Evolutionary conservation across 192 early-diverging fungal species (phyloP).

Genomic region (Coemansia aciculifera): DNA sequence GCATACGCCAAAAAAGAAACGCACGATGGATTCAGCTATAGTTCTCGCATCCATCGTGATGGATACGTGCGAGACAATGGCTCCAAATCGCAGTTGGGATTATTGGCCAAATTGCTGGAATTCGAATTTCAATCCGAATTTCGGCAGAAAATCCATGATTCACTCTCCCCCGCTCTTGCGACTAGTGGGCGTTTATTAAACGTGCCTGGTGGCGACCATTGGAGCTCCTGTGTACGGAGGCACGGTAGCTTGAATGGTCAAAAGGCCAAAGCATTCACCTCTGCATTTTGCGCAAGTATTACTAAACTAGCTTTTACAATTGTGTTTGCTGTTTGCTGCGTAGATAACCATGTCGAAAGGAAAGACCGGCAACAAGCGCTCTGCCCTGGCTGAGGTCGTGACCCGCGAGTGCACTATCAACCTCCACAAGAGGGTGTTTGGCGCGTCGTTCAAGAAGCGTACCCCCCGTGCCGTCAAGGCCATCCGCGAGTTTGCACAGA

Average conservation of each 20-base stretch:
- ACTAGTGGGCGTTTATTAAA: background rate
- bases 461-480: slow-evolving; percentile 93
- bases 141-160: background rate
- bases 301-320: background rate
- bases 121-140: background rate
- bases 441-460: slow-evolving; percentile 94
- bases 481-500: slow-evolving; percentile 86
- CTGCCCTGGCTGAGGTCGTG: slow-evolving; percentile 84
- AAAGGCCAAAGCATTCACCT: background rate
- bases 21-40: slow-evolving; percentile 2
- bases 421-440: slow-evolving; percentile 89
- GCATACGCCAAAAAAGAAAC: background rate
- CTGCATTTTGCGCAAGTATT: background rate
- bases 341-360: slow-evolving; percentile 70
- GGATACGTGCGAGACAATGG: background rate
- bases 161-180: background rate
- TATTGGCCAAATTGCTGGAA: background rate
- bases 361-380: slow-evolving; percentile 72
- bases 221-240: background rate
- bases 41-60: background rate
- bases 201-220: background rate
- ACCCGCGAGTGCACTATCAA: slow-evolving; percentile 99
- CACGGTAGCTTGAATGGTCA: background rate
- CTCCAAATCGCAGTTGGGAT: background rate
- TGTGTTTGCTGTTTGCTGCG: background rate